Conservation (phyloP, 164 flowering plant genomes). For the Houttuynia cordata region DNA sequence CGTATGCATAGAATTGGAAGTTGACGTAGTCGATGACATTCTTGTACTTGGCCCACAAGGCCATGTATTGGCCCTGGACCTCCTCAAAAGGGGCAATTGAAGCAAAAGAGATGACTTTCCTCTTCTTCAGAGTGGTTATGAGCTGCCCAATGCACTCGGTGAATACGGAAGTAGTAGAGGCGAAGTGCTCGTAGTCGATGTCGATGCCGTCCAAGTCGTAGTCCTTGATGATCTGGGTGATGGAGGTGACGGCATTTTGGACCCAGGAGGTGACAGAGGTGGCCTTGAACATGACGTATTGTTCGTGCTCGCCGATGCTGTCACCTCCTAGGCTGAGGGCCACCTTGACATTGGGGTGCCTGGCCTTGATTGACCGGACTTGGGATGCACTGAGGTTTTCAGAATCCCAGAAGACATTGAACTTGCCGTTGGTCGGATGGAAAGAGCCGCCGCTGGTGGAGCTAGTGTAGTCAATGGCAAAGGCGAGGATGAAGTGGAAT, state of each 20-base stretch:
- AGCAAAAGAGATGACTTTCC: conserved; percentile 26
- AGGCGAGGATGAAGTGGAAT: conserved; percentile 53
- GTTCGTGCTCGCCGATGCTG: conserved; percentile 10
- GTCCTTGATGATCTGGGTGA: conserved; percentile 27
- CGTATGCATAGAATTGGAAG: conserved; percentile 47
- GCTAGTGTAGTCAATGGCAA: conserved; percentile 50
- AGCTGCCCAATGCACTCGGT: conserved; percentile 36
- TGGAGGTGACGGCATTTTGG: conserved; percentile 44
- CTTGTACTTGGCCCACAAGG: conserved; percentile 30
- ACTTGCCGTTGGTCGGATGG: conserved; percentile 42
- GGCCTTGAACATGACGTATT: conserved; percentile 29
- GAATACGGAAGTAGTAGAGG: conserved; percentile 19
- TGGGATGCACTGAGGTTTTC: conserved; percentile 29
- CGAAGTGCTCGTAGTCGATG: conserved; percentile 43
- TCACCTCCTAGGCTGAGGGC: conserved; percentile 50
- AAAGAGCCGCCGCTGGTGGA: conserved; percentile 23
- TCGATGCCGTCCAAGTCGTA: conserved; percentile 40
- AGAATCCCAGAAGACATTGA: conserved; percentile 46
- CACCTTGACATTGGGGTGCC: conserved; percentile 35
- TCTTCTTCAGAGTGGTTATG: conserved; percentile 19
- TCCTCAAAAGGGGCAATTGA: conserved; percentile 44
- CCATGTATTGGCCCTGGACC: conserved; percentile 33
- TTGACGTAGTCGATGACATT: conserved; percentile 38
- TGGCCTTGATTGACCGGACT: conserved; percentile 26
- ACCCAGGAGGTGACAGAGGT: conserved; percentile 40